Base-by-base conservation (phyloP, 73 alveolate species). In the Paramecium biaurelia region DNA sequence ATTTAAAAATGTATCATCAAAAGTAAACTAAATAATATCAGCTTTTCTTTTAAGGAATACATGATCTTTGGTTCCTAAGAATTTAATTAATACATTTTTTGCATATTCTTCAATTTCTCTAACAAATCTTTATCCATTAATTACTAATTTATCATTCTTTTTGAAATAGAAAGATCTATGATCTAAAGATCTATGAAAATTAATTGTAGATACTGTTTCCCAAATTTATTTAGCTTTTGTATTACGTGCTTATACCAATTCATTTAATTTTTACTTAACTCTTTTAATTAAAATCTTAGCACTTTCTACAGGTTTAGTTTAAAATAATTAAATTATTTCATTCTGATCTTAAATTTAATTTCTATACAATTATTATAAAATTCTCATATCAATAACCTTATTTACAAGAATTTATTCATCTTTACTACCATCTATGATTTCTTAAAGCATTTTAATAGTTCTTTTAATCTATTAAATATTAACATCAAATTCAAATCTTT, bases 131-230 rank as follows among this genome's bases (percentile, higher is more conserved):
- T 79, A 79, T 43, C 90, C 90, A 47, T 47, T 43, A 20, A 79
- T 47, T 20, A 79, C 56, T 8, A 79, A 43, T 45, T 79, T 79
- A 70, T 92, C 96, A 57, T 93, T 84, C 37, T 92, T 95, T 85
- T 92, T 93, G 34, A 93, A 93, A 74, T 92, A 92, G 42, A 93
- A 93, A 4, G 94, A 85, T 57, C 96, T 79, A 92, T 93, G 96
- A 84, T 93, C 96, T 20, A 93, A 70, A n/a, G 93, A 72, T 56
- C 92, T 85, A 84, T 90, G 93, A 94, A 90, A 93, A 47, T 93
- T 93, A 42, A 57, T 93, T 20, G 67, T 56, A 15, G 93, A 68
- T 14, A 85, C 93, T 2, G 93, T 94, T 6, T 92, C 89, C 96
- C 96, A 93, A 20, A 57, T 20, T 57, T 49, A 53, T 37, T 92